Conservation (phyloP, 2,329 filamentous ascomycete species). For the Lasiodiplodia sp. region DNA sequence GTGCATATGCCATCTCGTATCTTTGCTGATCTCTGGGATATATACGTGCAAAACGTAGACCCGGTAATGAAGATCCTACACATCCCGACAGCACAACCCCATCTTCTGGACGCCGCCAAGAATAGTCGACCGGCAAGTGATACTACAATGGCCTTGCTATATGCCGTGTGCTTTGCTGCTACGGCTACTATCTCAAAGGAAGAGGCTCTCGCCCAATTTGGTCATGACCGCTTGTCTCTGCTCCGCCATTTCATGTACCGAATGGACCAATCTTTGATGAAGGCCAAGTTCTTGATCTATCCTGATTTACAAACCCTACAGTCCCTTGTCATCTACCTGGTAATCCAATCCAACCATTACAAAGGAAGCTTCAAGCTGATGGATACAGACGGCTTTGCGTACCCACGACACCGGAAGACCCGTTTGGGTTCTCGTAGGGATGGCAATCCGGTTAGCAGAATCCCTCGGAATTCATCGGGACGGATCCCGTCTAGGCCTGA, state of each 20-base stretch:
- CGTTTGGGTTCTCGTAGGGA: slow-evolving; percentile 2
- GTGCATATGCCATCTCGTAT: neutral
- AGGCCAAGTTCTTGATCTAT: neutral
- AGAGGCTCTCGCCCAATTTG: neutral
- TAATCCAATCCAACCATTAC: neutral
- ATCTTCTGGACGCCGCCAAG: neutral
- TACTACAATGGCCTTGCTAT: neutral
- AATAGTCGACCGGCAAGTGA: neutral
- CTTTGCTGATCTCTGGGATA: neutral
- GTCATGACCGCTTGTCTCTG: neutral
- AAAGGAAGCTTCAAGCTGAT: neutral
- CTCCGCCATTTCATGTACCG: slow-evolving; percentile 16
- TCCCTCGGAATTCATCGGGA: slow-evolving; percentile 13
- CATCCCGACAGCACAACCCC: neutral
- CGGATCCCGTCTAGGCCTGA: neutral
- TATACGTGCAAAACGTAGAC: slow-evolving; percentile 1
- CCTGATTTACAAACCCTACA: slow-evolving; percentile 1
- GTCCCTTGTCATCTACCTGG: slow-evolving; percentile 15
- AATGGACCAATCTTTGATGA: slow-evolving; percentile 1
- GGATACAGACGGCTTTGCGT: neutral
- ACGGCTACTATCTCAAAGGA: neutral
- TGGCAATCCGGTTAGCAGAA: slow-evolving; percentile 10
- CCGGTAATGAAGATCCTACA: slow-evolving; percentile 7
- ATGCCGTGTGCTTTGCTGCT: slow-evolving; percentile 4
- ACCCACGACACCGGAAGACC: slow-evolving; percentile 16